Evolutionary conservation across 805 yeast genomes (phyloP), one percentile per base, ranked within the genome.

Genomic region (Candida hispaniensis): DNA sequence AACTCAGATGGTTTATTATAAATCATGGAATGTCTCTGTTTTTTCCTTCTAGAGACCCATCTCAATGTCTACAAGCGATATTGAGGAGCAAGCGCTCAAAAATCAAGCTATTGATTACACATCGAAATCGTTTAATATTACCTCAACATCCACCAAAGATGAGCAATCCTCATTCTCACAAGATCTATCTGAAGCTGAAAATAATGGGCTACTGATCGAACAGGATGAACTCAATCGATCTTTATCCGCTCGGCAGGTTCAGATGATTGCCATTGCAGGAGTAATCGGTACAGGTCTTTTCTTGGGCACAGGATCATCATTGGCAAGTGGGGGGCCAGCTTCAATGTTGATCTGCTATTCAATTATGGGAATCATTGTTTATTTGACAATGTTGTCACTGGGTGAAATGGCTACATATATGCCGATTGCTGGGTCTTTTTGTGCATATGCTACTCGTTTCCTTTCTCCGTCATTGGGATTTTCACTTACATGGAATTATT

Each of bases 241-340:
- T 12, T 39, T 54, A 27, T 30, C 53, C 4, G 45, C 47, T 0
- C 41, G 69, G 28, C 85, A 77, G 45, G 69, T 76, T 42, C 67
- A 73, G 41, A 73, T 77, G 72, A 74, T 79, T 47, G 79, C 86
- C 18, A 59, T 79, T 30, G 85, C 82, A 34, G 80, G 85, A 34
- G 79, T 82, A 38, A 73, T 78, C 39, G 91, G 88, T 49, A 78
- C 86, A 10, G 75, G 75, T 22, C 48, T 70, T 25, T 69, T 66
- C 45, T 48, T 69, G 20, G 67, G 72, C 13, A 62, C 70, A 0
- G 72, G 73, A 13, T 61, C 60, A 24, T 60, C 73, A 7, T 55
- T 73, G 34, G 58, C 61, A 17, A 54, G 44, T 7, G 73, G 71
- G 28, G 74, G 75, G 6, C 72, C 73, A 8, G 71, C 67, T 4